A percentile compares a stretch with the other conserved stretches of the same genome.
Evolutionary conservation across 768 basidiomycete species (phyloP).

Genomic region (Fistulinella prunicolor): DNA sequence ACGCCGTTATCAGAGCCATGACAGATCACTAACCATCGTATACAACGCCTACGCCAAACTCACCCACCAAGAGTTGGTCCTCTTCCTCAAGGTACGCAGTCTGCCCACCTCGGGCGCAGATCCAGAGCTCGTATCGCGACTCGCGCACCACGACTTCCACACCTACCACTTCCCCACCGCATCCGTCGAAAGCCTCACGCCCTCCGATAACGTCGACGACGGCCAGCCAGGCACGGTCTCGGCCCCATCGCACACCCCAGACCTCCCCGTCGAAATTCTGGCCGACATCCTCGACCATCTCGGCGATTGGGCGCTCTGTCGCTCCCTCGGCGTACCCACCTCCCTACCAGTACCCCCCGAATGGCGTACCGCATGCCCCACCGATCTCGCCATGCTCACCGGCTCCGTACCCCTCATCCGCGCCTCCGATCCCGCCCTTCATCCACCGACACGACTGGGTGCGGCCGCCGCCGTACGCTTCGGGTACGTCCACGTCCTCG

Average conservation of each 20-base stretch:
- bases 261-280: conserved; percentile 74
- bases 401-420: conserved; percentile 59
- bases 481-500: conserved; percentile 71
- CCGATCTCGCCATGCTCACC: conserved; percentile 71
- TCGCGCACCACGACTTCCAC: conserved; percentile 73
- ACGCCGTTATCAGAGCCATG: conserved; percentile 20
- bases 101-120: conserved; percentile 64
- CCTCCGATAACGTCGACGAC: conserved; percentile 19
- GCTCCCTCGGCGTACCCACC: conserved; percentile 72
- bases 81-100: conserved; percentile 72
- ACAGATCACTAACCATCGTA: conserved; percentile 42
- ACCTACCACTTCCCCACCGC: conserved; percentile 56
- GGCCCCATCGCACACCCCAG: conserved; percentile 42
- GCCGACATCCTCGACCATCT: conserved; percentile 75
- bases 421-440: conserved; percentile 50
- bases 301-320: conserved; percentile 82
- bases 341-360: conserved; percentile 60
- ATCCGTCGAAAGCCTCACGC: conserved; percentile 30
- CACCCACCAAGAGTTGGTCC: conserved; percentile 61
- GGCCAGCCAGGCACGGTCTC: conserved; percentile 23
- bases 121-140: conserved; percentile 62
- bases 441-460: conserved; percentile 68
- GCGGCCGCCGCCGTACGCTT: conserved; percentile 67
- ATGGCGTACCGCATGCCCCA: conserved; percentile 68
- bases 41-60: conserved; percentile 69